Percentiles rank a stretch among this genome's conserved stretches.
phyloP scores from a whole-genome alignment of 495 filamentous ascomycete species.

The Sordaria brevicollis region DNA sequence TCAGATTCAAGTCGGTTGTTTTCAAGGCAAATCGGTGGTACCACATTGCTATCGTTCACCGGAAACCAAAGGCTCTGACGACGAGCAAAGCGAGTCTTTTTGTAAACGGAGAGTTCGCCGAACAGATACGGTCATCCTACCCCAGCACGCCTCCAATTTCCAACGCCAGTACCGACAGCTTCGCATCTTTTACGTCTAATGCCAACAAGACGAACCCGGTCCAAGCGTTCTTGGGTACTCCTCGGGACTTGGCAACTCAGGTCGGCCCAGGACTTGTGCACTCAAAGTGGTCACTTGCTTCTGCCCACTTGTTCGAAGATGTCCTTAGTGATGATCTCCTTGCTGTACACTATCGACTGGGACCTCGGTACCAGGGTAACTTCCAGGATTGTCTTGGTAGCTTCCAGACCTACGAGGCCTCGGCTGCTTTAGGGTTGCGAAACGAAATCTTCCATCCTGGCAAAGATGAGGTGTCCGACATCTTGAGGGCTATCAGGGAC shows the following conservation, averaged over 20 bases:
- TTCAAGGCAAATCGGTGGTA: slow-evolving; percentile 80
- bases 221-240: slow-evolving; percentile 89
- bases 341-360: slow-evolving; percentile 80
- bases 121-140: slow-evolving; percentile 83
- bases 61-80: slow-evolving; percentile 59
- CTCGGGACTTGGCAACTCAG: slow-evolving; percentile 75
- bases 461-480: slow-evolving; percentile 86
- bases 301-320: slow-evolving; percentile 80
- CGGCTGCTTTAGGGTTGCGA: slow-evolving; percentile 76
- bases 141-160: slow-evolving; percentile 57
- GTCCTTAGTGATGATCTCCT: slow-evolving; percentile 85
- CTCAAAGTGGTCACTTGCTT: slow-evolving; percentile 80
- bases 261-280: slow-evolving; percentile 64
- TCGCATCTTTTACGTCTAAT: slow-evolving; percentile 46
- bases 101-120: slow-evolving; percentile 85
- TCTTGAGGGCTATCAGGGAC: slow-evolving; percentile 72
- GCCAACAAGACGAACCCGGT: slow-evolving; percentile 52
- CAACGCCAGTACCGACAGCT: slow-evolving; percentile 49
- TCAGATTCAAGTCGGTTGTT: slow-evolving; percentile 74
- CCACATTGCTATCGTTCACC: slow-evolving; percentile 80
- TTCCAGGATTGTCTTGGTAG: slow-evolving; percentile 94
- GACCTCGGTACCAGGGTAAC: slow-evolving; percentile 84
- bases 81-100: slow-evolving; percentile 81
- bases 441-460: slow-evolving; percentile 88
- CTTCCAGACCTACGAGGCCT: slow-evolving; percentile 95